These are phyloP conservation scores for Penicillium turbatum DNA, from an alignment of 495 filamentous ascomycete genomes.

Conservation along the genomic window DNA sequence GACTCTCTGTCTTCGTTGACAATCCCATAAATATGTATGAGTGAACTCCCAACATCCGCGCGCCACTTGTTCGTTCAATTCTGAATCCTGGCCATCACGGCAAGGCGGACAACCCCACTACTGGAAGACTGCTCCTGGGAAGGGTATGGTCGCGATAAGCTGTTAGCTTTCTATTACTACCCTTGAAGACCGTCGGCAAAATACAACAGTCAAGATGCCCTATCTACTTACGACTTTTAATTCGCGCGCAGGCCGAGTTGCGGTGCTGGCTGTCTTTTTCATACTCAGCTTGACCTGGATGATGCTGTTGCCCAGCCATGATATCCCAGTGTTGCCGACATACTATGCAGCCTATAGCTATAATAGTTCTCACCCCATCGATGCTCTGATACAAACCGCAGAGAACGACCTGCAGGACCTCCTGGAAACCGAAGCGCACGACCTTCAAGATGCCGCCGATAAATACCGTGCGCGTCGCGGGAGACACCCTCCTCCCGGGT, in stretches of 20 bases:
- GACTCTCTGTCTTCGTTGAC: not conserved
- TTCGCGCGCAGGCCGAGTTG: constrained; percentile 3
- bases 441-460: constrained; percentile 3
- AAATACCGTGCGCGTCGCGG: constrained; percentile 12
- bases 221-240: not conserved
- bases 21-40: not conserved
- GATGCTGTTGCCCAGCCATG: not conserved
- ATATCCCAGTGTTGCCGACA: not conserved
- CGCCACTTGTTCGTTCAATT: not conserved
- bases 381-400: constrained; percentile 8
- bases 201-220: not conserved
- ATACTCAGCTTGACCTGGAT: not conserved
- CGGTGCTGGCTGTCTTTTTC: not conserved
- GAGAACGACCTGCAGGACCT: not conserved
- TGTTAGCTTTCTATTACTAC: not conserved
- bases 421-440: not conserved
- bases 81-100: not conserved
- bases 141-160: not conserved
- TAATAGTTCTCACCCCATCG: constrained; percentile 7
- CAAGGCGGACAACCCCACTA: not conserved
- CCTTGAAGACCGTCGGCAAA: not conserved
- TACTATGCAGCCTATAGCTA: not conserved
- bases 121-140: not conserved
- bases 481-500: constrained; percentile 54
- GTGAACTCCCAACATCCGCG: not conserved